Evolutionary conservation across 352 stramenopile genomes (phyloP).

Genomic region (Stephanocyclus meneghinianus): DNA sequence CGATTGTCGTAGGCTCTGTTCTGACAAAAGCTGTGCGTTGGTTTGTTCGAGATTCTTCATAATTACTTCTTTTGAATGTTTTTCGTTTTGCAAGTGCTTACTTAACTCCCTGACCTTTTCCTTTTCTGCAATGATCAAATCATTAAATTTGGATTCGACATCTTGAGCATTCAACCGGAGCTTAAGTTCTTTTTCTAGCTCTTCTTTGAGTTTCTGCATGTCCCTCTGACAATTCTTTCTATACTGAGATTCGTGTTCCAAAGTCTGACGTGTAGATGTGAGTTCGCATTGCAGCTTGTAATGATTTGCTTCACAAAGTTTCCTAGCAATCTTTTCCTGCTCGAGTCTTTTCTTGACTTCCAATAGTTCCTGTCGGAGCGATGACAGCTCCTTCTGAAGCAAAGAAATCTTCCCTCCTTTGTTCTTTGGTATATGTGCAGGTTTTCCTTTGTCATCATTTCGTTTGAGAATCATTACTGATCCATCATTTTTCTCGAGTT

Average conservation of each 20-base stretch:
- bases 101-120: conserved; percentile 12
- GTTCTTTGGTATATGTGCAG: neutral
- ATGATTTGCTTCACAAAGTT: neutral
- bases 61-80: conserved; percentile 18
- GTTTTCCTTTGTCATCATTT: neutral
- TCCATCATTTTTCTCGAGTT: neutral
- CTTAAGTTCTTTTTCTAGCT: conserved; percentile 31
- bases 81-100: conserved; percentile 11
- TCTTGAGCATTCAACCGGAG: conserved; percentile 16
- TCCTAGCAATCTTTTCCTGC: conserved; percentile 10
- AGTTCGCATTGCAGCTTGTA: neutral
- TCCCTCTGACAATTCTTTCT: conserved; percentile 15
- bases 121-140: conserved; percentile 11
- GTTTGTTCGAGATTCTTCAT: conserved; percentile 1
- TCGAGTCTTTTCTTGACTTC: conserved; percentile 8
- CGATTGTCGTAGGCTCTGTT: neutral
- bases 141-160: conserved; percentile 13
- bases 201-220: conserved; percentile 16
- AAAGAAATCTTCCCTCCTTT: neutral
- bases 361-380: neutral
- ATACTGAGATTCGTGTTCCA: conserved; percentile 11
- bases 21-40: conserved; percentile 15
- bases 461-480: conserved; percentile 15
- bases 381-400: neutral
- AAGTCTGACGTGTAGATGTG: neutral